These are phyloP conservation scores for Colletotrichum sp. DNA, from an alignment of 2,329 filamentous ascomycete genomes.

Conservation along the genomic window DNA sequence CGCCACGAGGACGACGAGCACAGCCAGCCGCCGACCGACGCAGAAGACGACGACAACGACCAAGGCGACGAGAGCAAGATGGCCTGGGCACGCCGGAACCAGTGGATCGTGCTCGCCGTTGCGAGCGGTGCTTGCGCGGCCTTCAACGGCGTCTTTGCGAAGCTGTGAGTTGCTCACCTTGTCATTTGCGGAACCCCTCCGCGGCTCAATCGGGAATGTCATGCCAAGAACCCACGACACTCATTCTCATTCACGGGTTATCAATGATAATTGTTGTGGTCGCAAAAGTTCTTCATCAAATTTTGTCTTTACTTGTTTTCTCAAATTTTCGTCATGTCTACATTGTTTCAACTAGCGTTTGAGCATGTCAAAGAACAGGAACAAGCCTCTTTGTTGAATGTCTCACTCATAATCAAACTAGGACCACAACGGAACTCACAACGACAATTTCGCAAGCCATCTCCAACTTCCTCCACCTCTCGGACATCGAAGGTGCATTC, in stretches of 20 bases:
- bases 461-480: slow-evolving; percentile 48
- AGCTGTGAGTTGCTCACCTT: slow-evolving; percentile 62
- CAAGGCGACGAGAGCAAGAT: background rate
- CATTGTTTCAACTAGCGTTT: background rate
- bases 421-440: slow-evolving; percentile 63
- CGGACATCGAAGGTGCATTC: slow-evolving; percentile 43
- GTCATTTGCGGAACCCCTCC: background rate
- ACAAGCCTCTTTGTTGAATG: background rate
- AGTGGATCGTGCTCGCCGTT: slow-evolving; percentile 73
- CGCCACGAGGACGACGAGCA: slow-evolving; percentile 12
- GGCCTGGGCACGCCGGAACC: slow-evolving; percentile 36
- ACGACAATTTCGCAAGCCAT: slow-evolving; percentile 50
- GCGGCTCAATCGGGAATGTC: background rate
- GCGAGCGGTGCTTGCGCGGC: slow-evolving; percentile 80
- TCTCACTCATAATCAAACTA: slow-evolving; percentile 27
- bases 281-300: background rate
- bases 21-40: background rate
- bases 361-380: background rate
- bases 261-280: no score
- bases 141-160: slow-evolving; percentile 84
- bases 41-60: background rate
- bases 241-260: background rate
- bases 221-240: background rate
- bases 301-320: background rate
- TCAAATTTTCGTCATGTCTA: background rate